These are phyloP conservation scores for Cystofilobasidium macerans DNA, from an alignment of 768 basidiomycete species.

Conservation along the genomic window DNA sequence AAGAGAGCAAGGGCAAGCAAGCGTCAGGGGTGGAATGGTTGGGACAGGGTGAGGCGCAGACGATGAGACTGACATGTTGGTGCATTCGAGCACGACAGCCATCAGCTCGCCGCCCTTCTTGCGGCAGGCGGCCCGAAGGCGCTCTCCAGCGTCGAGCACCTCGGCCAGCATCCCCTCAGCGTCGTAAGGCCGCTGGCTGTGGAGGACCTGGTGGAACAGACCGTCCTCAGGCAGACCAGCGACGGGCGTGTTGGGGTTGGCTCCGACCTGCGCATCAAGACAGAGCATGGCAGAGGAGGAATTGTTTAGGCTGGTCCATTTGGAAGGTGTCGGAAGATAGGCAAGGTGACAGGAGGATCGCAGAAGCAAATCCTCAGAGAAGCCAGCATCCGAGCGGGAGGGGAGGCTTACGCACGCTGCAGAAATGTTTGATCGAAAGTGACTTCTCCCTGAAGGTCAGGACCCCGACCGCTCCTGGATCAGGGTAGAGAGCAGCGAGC, in stretches of 20 bases:
- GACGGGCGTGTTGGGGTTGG: constrained; percentile 23
- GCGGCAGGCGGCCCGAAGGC: constrained; percentile 4
- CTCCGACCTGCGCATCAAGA: neutral
- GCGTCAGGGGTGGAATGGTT: neutral
- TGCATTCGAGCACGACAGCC: constrained; percentile 31
- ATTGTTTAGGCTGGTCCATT: no score
- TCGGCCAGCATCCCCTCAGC: constrained; percentile 30
- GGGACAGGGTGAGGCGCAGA: neutral
- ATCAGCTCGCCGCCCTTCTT: constrained; percentile 26
- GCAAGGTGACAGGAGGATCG: neutral
- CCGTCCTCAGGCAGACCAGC: constrained; percentile 27
- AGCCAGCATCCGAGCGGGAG: neutral
- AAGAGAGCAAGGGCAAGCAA: neutral
- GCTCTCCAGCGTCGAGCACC: constrained; percentile 27
- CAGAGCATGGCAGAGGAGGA: neutral
- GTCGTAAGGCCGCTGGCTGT: constrained; percentile 28
- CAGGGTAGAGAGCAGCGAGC: constrained; percentile 28
- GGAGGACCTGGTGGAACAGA: constrained; percentile 29
- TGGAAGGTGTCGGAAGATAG: neutral
- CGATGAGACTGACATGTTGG: constrained; percentile 26
- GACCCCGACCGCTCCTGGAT: constrained; percentile 28
- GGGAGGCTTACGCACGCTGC: constrained; percentile 28
- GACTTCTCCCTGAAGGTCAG: constrained; percentile 29
- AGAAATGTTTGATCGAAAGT: constrained; percentile 29
- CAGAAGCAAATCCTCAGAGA: no score